A percentile compares a stretch with the other conserved stretches of the same genome.
Evolutionary conservation across 2,329 filamentous ascomycete species (phyloP).

Genomic region (Penicillium sp.): DNA sequence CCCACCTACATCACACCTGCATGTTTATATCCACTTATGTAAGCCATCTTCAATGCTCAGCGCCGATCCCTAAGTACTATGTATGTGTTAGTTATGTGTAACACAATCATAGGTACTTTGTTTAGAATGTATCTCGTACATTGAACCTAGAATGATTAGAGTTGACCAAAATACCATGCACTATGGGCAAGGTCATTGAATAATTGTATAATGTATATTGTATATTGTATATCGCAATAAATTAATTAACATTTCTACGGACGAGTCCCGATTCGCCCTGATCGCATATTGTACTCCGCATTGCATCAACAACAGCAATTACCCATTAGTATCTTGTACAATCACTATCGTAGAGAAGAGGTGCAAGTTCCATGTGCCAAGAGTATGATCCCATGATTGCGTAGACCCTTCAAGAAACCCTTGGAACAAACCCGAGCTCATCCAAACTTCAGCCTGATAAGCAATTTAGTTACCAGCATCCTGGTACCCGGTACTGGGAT

Average conservation of each 20-base stretch:
- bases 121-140: background rate
- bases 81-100: background rate
- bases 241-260: background rate
- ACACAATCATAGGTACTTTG: background rate
- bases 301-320: background rate
- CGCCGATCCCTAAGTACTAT: background rate
- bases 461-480: background rate
- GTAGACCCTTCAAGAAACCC: background rate
- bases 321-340: background rate
- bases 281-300: background rate
- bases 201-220: background rate
- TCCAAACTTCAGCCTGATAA: constrained; percentile 2
- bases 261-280: background rate
- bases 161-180: background rate
- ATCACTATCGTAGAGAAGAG: background rate
- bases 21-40: background rate
- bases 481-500: constrained; percentile 3
- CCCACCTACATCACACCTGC: background rate
- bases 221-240: background rate
- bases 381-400: constrained; percentile 10
- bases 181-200: background rate
- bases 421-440: background rate
- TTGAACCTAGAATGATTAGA: background rate
- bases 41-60: background rate
- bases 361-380: background rate